Evolutionary conservation across 2,329 filamentous ascomycete genomes (phyloP), one percentile per base, ranked within the genome.

Genomic region (Penicillium sp.): DNA sequence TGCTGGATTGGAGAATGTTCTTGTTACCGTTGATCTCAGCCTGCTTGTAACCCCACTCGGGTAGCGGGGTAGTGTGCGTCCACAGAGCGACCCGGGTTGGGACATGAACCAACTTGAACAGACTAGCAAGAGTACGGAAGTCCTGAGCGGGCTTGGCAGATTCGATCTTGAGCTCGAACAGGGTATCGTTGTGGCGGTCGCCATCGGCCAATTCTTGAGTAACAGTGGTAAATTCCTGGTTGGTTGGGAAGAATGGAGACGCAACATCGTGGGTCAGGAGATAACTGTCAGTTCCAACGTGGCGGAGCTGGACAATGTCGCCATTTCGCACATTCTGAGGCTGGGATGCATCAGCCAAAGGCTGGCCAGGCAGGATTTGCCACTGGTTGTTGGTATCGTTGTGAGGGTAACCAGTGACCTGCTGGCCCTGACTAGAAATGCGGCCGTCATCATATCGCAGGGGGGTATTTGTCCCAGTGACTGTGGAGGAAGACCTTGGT

Each of bases 1-100:
- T 99, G 72, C 91, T 96, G 70, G 88, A 87, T 59, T 93, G 89
- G 27, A 86, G 81, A 50, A 95, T 79, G 71, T 96, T 95, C 84
- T 99, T 99, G 81, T 99, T 99, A 56, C 94, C 94, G 74, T 99
- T 99, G 79, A 99, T 97, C 73, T 99, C 94, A 68, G 96, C 93
- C 75, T 99, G 94, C 74, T 95, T 94, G 79, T 89, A 93, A 26
- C 83, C 94, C 94, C 94, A 99, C 4, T 99, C 94, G 4, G 94
- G 94, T n/a, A 99, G 84, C 46, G 94, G 90, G 56, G 86, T 94
- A 34, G 89, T 89, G 74, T 97, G 93, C 27, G 94, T 99, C 94
- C 94, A 99, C 93, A 99, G 96, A 61, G 94, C 93, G 47, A 99
- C 94, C 74, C 95, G 96, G 73, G 91, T 95, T 7, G 93, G 91